Evolutionary conservation across 2,329 filamentous ascomycete genomes (phyloP).

Genomic region (Lecanosticta acicola): DNA sequence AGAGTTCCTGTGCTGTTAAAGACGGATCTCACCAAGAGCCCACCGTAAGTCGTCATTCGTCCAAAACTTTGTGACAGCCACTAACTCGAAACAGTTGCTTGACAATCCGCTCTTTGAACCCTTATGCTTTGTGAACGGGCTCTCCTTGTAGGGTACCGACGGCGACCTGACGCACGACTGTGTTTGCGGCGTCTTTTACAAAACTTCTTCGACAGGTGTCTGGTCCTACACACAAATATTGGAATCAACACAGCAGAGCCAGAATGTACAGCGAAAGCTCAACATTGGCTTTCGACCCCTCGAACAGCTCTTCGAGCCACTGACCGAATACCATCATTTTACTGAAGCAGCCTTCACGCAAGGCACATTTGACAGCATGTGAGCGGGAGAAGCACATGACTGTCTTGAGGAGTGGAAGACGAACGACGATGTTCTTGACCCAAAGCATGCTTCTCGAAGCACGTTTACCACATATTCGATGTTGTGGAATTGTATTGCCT

Average conservation of each 20-base stretch:
- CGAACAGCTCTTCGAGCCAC: conserved; percentile 13
- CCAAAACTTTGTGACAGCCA: conserved; percentile 37
- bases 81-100: conserved; percentile 54
- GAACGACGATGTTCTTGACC: too few relatives aligned
- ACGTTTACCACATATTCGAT: neutral
- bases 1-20: conserved; percentile 95
- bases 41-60: conserved; percentile 98
- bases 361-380: neutral
- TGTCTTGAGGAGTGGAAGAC: neutral
- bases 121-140: conserved; percentile 55
- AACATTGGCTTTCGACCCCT: conserved; percentile 4
- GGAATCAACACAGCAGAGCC: conserved; percentile 14
- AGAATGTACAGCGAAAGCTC: conserved; percentile 13
- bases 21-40: conserved; percentile 97
- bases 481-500: neutral
- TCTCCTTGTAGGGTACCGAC: neutral
- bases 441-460: neutral
- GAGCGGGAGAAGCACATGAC: neutral
- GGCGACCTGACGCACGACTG: neutral
- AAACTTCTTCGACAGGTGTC: conserved; percentile 7
- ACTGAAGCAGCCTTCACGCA: neutral
- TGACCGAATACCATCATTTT: conserved; percentile 24
- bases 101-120: conserved; percentile 78
- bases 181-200: neutral
- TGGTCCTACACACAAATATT: conserved; percentile 13